These are phyloP conservation scores for Aegilops speltoides DNA, from an alignment of 176 grass and related monocot species.

Conservation along the genomic window DNA sequence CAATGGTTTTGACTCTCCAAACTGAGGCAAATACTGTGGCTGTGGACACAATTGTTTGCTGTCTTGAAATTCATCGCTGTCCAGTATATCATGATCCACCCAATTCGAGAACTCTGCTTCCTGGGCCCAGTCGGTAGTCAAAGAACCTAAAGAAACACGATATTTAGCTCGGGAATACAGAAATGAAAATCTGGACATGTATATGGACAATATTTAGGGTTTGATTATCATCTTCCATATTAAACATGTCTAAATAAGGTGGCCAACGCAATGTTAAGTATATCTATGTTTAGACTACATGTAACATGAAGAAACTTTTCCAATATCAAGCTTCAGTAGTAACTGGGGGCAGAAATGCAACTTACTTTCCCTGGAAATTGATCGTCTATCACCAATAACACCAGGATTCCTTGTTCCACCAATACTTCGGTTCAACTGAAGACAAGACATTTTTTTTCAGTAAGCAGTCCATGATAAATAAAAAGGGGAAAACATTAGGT, in stretches of 20 bases:
- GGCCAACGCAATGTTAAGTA: background rate
- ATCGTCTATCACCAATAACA: slow-evolving; percentile 88
- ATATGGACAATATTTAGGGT: background rate
- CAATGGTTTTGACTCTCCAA: slow-evolving; percentile 64
- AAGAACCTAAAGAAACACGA: slow-evolving; percentile 64
- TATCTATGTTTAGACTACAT: background rate
- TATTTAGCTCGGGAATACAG: slow-evolving; percentile 13
- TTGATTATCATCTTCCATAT: background rate
- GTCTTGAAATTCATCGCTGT: slow-evolving; percentile 52
- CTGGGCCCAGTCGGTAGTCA: slow-evolving; percentile 68
- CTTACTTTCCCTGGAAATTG: slow-evolving; percentile 97
- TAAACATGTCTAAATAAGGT: background rate
- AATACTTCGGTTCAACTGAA: slow-evolving; percentile 87
- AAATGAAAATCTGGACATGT: background rate
- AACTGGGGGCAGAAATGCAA: slow-evolving; percentile 18
- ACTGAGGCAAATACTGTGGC: slow-evolving; percentile 35
- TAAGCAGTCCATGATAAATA: slow-evolving; percentile 19
- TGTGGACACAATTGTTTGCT: slow-evolving; percentile 72
- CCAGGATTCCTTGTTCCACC: slow-evolving; percentile 59
- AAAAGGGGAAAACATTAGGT: background rate
- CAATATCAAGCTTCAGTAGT: background rate
- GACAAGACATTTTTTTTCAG: background rate
- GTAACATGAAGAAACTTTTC: slow-evolving; percentile 2
- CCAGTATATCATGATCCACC: slow-evolving; percentile 61
- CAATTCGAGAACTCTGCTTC: slow-evolving; percentile 63